phyloP scores from a whole-genome alignment of 2,329 filamentous ascomycete genomes.

The Stachybotrys echinatus region DNA sequence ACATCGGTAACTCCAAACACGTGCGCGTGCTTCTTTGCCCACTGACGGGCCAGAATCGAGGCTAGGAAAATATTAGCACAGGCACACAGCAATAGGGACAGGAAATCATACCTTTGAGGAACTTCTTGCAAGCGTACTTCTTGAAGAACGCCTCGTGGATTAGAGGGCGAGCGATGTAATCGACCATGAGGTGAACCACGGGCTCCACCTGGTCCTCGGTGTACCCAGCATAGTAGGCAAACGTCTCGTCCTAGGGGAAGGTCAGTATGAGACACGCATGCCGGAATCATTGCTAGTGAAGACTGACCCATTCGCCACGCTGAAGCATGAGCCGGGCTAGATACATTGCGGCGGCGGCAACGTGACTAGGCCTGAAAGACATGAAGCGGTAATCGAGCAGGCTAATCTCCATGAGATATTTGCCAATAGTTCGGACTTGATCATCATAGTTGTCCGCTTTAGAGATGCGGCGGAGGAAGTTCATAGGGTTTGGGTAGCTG shows the following conservation, averaged over 20 bases:
- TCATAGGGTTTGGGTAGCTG: slow-evolving; percentile 99
- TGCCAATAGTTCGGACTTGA: slow-evolving; percentile 91
- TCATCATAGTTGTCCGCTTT: slow-evolving; percentile 99
- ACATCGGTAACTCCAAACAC: slow-evolving; percentile 50
- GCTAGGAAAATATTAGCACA: slow-evolving; percentile 43
- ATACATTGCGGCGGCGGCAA: slow-evolving; percentile 94
- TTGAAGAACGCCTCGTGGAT: slow-evolving; percentile 98
- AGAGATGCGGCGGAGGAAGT: slow-evolving; percentile 96
- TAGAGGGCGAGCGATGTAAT: slow-evolving; percentile 88
- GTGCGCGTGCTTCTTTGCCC: slow-evolving; percentile 77
- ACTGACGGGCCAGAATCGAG: slow-evolving; percentile 84
- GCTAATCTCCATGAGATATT: slow-evolving; percentile 97
- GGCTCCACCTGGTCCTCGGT: slow-evolving; percentile 88
- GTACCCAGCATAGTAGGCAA: slow-evolving; percentile 90
- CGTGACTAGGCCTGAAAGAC: slow-evolving; percentile 78
- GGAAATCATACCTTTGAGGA: slow-evolving; percentile 78
- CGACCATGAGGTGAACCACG: slow-evolving; percentile 89
- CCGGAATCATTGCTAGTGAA: slow-evolving; percentile 43
- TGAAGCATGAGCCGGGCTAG: slow-evolving; percentile 85
- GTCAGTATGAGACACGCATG: slow-evolving; percentile 12
- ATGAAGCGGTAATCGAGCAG: slow-evolving; percentile 94
- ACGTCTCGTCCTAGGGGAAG: slow-evolving; percentile 58
- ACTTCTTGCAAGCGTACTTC: slow-evolving; percentile 99
- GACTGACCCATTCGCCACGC: slow-evolving; percentile 68
- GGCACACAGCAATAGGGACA: background rate